A percentile compares a stretch with the other conserved stretches of the same genome.
Conservation (phyloP, 345 rosid species). For the Salix udensis region DNA sequence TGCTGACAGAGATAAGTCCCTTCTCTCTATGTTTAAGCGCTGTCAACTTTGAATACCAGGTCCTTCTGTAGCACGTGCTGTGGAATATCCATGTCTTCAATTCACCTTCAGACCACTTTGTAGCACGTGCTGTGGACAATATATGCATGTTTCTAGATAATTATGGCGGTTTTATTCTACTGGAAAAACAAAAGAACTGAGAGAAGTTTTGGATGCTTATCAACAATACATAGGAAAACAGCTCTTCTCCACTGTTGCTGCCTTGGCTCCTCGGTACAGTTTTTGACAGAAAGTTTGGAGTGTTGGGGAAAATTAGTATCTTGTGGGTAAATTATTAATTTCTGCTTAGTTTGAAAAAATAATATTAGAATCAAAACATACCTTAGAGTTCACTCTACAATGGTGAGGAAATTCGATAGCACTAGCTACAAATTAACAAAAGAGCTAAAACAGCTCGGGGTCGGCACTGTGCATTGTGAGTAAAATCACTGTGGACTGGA, state of each 20-base stretch:
- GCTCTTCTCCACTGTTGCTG: background rate
- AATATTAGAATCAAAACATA: slow-evolving; percentile 12
- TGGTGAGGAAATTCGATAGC: slow-evolving; percentile 73
- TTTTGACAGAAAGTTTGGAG: background rate
- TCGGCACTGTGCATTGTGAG: too few relatives aligned
- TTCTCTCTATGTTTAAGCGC: slow-evolving; percentile 34
- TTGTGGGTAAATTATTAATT: background rate
- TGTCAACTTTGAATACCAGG: slow-evolving; percentile 23
- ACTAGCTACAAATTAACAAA: slow-evolving; percentile 60
- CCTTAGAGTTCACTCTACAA: slow-evolving; percentile 65
- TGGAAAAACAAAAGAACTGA: background rate
- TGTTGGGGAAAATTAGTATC: too few relatives aligned
- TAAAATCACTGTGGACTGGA: too few relatives aligned
- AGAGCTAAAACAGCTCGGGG: too few relatives aligned
- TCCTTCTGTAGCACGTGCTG: slow-evolving; percentile 22
- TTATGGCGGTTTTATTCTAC: background rate
- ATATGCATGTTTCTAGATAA: background rate
- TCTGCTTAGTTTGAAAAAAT: background rate
- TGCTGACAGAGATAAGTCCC: slow-evolving; percentile 55
- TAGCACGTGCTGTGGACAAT: slow-evolving; percentile 16
- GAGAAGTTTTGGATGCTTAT: background rate
- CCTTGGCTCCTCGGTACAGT: too few relatives aligned
- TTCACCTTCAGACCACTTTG: slow-evolving; percentile 29
- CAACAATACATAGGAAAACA: background rate
- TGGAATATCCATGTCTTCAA: slow-evolving; percentile 20